Percentiles rank a stretch among this genome's conserved stretches.
These are phyloP conservation scores for Candida pini DNA, from an alignment of 805 yeast genomes.

Conservation along the genomic window DNA sequence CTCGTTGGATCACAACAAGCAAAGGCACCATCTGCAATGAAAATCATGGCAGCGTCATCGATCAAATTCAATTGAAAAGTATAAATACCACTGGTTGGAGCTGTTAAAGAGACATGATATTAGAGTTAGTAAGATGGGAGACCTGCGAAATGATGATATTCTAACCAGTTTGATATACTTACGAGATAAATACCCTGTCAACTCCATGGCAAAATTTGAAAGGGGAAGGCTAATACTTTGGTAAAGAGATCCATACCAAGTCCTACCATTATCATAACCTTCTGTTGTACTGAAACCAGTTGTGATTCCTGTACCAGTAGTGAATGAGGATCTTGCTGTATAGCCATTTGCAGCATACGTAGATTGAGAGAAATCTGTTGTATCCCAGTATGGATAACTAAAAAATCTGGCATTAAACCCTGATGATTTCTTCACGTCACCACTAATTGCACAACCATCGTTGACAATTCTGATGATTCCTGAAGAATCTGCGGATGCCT, in stretches of 20 bases:
- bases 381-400: not conserved
- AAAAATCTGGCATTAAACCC: not conserved
- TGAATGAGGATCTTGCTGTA: not conserved
- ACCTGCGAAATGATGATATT: no score
- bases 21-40: slow-evolving; percentile 8
- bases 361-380: not conserved
- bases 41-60: slow-evolving; percentile 7
- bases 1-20: slow-evolving; percentile 6
- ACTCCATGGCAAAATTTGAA: not conserved
- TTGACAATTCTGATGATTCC: not conserved
- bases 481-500: not conserved
- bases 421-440: not conserved
- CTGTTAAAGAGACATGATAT: no score
- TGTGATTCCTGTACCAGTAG: not conserved
- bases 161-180: not conserved
- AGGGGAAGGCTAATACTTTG: not conserved
- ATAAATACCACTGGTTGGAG: slow-evolving; percentile 5
- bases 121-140: no score
- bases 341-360: not conserved
- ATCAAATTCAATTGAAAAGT: slow-evolving; percentile 1
- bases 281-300: no score
- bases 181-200: not conserved
- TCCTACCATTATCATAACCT: no score
- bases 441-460: not conserved
- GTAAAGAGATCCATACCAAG: no score